Conservation (phyloP, 2,329 filamentous ascomycete genomes). For the Hymenoscyphus occultus region DNA sequence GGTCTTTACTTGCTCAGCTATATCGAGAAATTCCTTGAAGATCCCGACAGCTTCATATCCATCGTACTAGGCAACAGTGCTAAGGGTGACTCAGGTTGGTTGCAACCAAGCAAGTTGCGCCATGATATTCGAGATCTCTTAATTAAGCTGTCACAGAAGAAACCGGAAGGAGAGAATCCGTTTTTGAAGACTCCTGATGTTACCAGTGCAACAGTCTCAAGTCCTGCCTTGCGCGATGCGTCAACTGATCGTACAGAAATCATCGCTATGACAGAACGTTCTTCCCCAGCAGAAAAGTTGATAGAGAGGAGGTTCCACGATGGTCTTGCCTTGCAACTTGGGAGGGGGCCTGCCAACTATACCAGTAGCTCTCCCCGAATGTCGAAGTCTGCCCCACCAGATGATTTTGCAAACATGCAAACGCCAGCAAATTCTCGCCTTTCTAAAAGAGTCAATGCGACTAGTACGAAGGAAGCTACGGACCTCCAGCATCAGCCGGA, state of each 20-base stretch:
- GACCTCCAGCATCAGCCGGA: background rate
- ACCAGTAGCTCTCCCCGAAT: background rate
- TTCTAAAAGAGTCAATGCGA: background rate
- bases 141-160: constrained; percentile 60
- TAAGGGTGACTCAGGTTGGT: constrained; percentile 50
- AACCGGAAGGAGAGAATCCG: constrained; percentile 7
- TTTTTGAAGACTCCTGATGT: background rate
- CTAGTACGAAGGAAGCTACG: background rate
- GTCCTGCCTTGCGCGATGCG: background rate
- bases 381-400: background rate
- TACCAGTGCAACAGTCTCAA: background rate
- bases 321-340: background rate
- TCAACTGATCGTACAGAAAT: background rate
- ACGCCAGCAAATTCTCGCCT: background rate
- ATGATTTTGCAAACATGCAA: background rate
- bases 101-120: constrained; percentile 58
- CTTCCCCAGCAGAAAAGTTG: background rate
- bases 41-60: constrained; percentile 68
- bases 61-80: constrained; percentile 60
- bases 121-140: constrained; percentile 63
- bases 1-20: constrained; percentile 86
- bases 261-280: background rate
- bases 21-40: constrained; percentile 72
- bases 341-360: background rate
- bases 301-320: constrained; percentile 5